Conservation (phyloP, 2,329 filamentous ascomycete species). For the Cyphellophora attinorum region DNA sequence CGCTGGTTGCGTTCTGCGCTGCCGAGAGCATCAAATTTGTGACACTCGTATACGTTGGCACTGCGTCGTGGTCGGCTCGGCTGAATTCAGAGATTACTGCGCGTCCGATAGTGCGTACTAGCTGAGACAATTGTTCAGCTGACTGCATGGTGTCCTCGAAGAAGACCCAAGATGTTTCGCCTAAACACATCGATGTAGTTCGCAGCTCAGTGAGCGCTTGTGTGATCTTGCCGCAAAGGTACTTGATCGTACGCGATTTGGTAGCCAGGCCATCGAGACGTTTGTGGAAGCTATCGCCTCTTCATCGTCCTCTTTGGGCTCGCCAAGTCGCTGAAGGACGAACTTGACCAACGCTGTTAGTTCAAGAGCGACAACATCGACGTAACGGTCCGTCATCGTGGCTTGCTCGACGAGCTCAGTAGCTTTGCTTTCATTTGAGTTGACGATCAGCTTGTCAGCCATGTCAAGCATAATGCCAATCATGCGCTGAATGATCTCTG, state of each 20-base stretch:
- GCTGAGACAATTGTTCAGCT: conserved; percentile 55
- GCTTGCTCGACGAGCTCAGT: conserved; percentile 72
- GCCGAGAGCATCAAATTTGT: conserved; percentile 8
- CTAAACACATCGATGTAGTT: conserved; percentile 62
- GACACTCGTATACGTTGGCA: conserved; percentile 9
- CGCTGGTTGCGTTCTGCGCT: conserved; percentile 2
- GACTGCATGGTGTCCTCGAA: conserved; percentile 62
- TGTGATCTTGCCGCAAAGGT: conserved; percentile 68
- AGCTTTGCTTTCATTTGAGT: conserved; percentile 60
- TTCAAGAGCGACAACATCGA: conserved; percentile 68
- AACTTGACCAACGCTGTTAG: conserved; percentile 52
- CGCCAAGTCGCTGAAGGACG: conserved; percentile 54
- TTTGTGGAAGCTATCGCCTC: conserved; percentile 59
- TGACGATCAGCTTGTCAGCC: conserved; percentile 66
- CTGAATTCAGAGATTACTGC: conserved; percentile 57
- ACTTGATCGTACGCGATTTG: conserved; percentile 73
- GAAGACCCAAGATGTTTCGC: conserved; percentile 54
- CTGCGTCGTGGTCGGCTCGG: conserved; percentile 43
- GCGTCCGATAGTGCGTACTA: conserved; percentile 58
- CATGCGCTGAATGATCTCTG: conserved; percentile 70
- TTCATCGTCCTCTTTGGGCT: conserved; percentile 54
- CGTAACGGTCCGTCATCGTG: conserved; percentile 65
- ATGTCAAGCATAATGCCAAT: conserved; percentile 83
- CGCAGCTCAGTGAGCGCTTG: conserved; percentile 70
- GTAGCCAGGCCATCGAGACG: conserved; percentile 63